Base-by-base conservation (phyloP, 495 filamentous ascomycete genomes). In the Penicillium coffeae region DNA sequence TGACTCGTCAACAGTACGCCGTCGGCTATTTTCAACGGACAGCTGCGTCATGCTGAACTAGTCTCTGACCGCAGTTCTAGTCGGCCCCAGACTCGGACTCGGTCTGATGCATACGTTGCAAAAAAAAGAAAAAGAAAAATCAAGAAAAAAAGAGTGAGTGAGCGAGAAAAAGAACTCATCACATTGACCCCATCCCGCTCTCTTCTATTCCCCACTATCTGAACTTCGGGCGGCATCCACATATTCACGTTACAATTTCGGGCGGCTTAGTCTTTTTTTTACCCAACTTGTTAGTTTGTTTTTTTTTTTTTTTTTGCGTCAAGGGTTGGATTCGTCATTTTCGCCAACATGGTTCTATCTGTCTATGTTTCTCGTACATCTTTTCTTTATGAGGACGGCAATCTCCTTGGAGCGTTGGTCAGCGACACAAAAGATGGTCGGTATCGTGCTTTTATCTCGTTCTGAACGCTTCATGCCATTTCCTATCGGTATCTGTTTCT, bases 201-300 rank as follows among this genome's bases (percentile, higher is more conserved):
- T 19, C 18, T 34, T 20, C 36, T 18, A 15, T 16, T 35, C 35
- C 21, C 22, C 25, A n/a, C 40, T 18, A 32, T 39, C 13, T 6
- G 15, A 32, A 33, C 18, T 36, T 39, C 21, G 37, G 48, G 27
- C 40, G 30, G 34, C 21, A 36, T 14, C 18, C 18, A 39, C 15
- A 34, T 30, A 9, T 53, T 45, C 36, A 48, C 52, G 34, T 68
- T 54, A 50, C 52, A 54, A 53, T 59, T 47, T 65, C 58, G 65
- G 62, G 65, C 47, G 65, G 65, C 53, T 63, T 58, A 56, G 50
- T 66, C 47, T 48, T 46, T 32, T 44, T 39, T 42, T 50, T 48
- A 9, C 21, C 20, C 27, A 35, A 34, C 45, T 42, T 47, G 38
- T 30, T 42, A 45, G 53, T 48, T 32, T 55, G 56, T 60, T 46